Percentiles rank a stretch among this genome's conserved stretches.
Evolutionary conservation across 192 early-diverging fungal species (phyloP).

Genomic region (Backusella morwellensis): DNA sequence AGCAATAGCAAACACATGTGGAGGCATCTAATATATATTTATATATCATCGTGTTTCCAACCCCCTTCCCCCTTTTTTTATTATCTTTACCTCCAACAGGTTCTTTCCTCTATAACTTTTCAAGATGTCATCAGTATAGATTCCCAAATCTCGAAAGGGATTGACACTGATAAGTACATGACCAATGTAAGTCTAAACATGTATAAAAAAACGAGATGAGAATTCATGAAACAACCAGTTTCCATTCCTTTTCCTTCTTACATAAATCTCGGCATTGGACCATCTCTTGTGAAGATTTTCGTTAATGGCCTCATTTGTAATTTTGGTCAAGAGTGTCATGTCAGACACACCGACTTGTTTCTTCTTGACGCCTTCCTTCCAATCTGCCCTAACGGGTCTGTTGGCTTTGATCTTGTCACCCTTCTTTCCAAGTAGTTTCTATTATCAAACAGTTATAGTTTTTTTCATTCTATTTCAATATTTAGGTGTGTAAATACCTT

Average conservation of each 20-base stretch:
- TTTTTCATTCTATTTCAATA: background rate
- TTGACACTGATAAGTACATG: conserved; percentile 89
- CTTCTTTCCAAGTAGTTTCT: conserved; percentile 17
- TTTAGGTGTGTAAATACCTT: background rate
- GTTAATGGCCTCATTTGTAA: conserved; percentile 93
- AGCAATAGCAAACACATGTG: conserved; percentile 98
- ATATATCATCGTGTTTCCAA: background rate
- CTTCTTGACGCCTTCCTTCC: conserved; percentile 74
- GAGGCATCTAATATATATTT: conserved; percentile 60
- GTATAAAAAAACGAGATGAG: conserved; percentile 17
- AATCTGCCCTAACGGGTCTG: conserved; percentile 57
- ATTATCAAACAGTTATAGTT: background rate
- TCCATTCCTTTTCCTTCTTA: conserved; percentile 41
- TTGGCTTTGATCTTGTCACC: conserved; percentile 40
- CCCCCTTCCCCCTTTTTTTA: background rate
- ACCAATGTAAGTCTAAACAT: conserved; percentile 89
- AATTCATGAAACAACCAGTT: background rate
- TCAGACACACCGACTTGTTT: conserved; percentile 83
- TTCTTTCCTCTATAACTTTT: conserved; percentile 85
- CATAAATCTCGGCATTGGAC: conserved; percentile 85
- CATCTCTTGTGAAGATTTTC: conserved; percentile 93
- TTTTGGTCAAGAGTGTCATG: conserved; percentile 91
- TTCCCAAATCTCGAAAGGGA: conserved; percentile 94
- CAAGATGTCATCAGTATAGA: conserved; percentile 91
- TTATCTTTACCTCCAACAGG: conserved; percentile 59